Evolutionary conservation across 176 grass and related monocot species (phyloP).

Genomic region (Panicum miliaceum): DNA sequence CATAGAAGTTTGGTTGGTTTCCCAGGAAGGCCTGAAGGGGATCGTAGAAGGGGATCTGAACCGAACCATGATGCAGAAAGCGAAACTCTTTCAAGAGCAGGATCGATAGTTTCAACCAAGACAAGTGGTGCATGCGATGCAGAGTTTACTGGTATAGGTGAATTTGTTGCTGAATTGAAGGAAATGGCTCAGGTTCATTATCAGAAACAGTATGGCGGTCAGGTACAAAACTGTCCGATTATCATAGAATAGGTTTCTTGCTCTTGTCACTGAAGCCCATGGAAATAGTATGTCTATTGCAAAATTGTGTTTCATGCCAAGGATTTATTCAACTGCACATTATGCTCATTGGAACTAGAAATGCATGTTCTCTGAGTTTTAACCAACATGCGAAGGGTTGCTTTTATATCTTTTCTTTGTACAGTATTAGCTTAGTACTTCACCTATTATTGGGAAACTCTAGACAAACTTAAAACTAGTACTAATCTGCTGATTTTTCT

Average conservation of each 20-base stretch:
- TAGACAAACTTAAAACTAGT: not conserved
- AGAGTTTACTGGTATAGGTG: constrained; percentile 69
- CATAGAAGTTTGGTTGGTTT: constrained; percentile 72
- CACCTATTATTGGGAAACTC: not conserved
- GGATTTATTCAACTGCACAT: not conserved
- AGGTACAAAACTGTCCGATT: constrained; percentile 49
- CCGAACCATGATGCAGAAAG: constrained; percentile 58
- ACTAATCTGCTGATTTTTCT: not conserved
- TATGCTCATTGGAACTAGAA: not conserved
- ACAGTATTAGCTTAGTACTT: not conserved
- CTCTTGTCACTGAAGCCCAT: not conserved
- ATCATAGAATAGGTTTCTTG: constrained; percentile 1
- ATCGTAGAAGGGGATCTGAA: constrained; percentile 51
- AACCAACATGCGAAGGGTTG: not conserved
- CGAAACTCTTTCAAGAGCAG: constrained; percentile 64
- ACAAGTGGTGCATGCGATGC: constrained; percentile 50
- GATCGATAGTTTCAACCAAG: constrained; percentile 64
- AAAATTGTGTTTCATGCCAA: not conserved
- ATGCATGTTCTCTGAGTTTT: not conserved
- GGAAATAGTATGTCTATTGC: not conserved
- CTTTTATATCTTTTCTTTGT: not conserved
- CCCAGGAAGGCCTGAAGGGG: constrained; percentile 62
- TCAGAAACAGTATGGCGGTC: constrained; percentile 54
- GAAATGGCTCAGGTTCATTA: constrained; percentile 90
- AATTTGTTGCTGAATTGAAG: constrained; percentile 89